Conservation (phyloP, 257 asterid genomes). For the Nicotiana noctiflora region DNA sequence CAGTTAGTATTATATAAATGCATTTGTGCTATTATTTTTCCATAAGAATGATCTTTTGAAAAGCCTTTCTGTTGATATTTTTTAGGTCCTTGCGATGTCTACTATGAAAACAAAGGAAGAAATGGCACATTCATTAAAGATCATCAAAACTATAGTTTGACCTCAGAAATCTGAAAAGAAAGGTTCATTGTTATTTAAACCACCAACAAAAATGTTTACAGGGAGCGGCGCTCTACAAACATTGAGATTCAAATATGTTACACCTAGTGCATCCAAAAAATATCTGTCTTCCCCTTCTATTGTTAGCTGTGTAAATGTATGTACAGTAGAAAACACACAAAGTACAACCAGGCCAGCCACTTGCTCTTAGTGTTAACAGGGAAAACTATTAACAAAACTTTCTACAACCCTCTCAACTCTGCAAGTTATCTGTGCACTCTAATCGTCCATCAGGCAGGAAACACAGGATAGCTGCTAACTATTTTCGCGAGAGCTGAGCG, state of each 20-base stretch:
- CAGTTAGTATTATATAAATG: neutral
- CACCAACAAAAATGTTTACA: slow-evolving; percentile 13
- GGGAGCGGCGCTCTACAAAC: neutral
- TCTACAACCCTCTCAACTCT: neutral
- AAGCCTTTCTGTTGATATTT: neutral
- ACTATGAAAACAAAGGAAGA: neutral
- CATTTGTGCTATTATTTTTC: neutral
- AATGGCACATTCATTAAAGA: neutral
- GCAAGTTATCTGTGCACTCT: neutral
- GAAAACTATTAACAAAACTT: neutral
- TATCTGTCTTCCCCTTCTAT: slow-evolving; percentile 1
- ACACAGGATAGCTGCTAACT: neutral
- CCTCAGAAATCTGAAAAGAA: neutral
- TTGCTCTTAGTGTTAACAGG: slow-evolving; percentile 6
- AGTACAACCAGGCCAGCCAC: slow-evolving; percentile 15
- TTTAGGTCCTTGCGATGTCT: neutral
- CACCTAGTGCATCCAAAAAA: neutral
- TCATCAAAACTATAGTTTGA: neutral
- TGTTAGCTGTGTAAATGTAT: slow-evolving; percentile 25
- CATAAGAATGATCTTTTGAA: neutral
- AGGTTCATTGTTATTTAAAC: neutral
- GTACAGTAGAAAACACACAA: slow-evolving; percentile 30
- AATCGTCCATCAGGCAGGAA: neutral
- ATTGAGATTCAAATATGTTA: slow-evolving; percentile 18
- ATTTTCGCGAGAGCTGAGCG: neutral